Evolutionary conservation across 768 basidiomycete genomes (phyloP).

Genomic region (Suillus clintonianus): DNA sequence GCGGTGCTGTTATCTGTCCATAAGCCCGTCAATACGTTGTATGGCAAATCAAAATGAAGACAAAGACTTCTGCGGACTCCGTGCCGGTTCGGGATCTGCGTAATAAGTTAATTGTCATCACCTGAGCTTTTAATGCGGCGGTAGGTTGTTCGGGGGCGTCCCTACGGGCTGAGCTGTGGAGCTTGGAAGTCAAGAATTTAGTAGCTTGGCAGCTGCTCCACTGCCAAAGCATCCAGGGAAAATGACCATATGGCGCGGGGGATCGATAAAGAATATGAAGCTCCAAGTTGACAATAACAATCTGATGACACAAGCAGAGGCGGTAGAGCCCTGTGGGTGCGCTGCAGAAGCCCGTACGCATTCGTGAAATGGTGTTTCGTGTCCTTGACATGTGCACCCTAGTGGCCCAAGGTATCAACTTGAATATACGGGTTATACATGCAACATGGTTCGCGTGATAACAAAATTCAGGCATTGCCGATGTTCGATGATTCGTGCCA

Average conservation of each 20-base stretch:
- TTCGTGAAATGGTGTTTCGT: not conserved
- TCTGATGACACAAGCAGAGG: not conserved
- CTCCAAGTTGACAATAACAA: not conserved
- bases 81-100: not conserved
- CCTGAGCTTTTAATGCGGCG: not conserved
- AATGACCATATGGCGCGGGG: not conserved
- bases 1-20: not conserved
- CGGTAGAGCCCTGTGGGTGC: not conserved
- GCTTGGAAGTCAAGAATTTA: not conserved
- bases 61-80: not conserved
- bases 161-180: too few species aligned
- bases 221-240: not conserved
- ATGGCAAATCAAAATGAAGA: not conserved
- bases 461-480: too few species aligned
- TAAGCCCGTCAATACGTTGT: not conserved
- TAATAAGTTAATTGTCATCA: not conserved
- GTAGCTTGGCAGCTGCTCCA: too few species aligned
- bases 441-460: too few species aligned
- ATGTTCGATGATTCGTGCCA: too few species aligned
- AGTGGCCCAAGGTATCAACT: too few species aligned
- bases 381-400: not conserved
- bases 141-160: not conserved
- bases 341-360: not conserved
- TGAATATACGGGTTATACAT: not conserved
- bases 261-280: not conserved